Evolutionary conservation across 371 early-diverging fungal species (phyloP).

Genomic region (Syncephalastrum contaminatum): DNA sequence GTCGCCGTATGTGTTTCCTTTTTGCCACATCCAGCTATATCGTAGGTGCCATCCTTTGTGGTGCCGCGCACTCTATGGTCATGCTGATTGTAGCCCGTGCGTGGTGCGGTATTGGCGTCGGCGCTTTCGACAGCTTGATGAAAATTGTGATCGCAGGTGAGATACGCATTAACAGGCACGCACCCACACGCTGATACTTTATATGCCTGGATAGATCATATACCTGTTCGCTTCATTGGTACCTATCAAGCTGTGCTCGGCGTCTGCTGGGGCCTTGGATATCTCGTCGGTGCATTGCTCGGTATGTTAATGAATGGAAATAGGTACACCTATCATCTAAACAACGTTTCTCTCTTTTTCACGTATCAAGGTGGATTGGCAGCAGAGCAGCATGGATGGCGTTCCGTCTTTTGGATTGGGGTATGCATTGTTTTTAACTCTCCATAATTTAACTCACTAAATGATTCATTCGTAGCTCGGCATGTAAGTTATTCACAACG

Average conservation of each 20-base stretch:
- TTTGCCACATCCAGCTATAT: slow-evolving; percentile 62
- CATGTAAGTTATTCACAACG: slow-evolving; percentile 20
- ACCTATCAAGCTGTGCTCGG: slow-evolving; percentile 52
- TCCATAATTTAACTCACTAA: background rate
- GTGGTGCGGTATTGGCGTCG: slow-evolving; percentile 72
- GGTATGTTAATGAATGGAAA: slow-evolving; percentile 19
- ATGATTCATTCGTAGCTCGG: slow-evolving; percentile 20
- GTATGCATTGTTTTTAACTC: slow-evolving; percentile 20
- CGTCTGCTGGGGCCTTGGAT: slow-evolving; percentile 56
- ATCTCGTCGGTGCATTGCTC: slow-evolving; percentile 57
- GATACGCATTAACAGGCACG: slow-evolving; percentile 2
- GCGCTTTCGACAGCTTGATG: slow-evolving; percentile 64
- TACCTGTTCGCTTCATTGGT: slow-evolving; percentile 61
- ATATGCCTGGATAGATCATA: slow-evolving; percentile 22
- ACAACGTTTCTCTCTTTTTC: background rate
- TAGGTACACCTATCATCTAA: background rate
- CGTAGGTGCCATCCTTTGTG: slow-evolving; percentile 66
- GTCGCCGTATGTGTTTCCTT: slow-evolving; percentile 59
- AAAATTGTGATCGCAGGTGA: slow-evolving; percentile 74
- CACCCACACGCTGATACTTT: background rate
- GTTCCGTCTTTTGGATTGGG: slow-evolving; percentile 43
- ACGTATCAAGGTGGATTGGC: slow-evolving; percentile 29
- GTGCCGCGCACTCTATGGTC: slow-evolving; percentile 62
- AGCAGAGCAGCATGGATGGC: slow-evolving; percentile 28
- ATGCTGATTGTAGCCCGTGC: slow-evolving; percentile 69